Evolutionary conservation across 2,329 filamentous ascomycete genomes (phyloP).

Genomic region (Curvularia lunata): DNA sequence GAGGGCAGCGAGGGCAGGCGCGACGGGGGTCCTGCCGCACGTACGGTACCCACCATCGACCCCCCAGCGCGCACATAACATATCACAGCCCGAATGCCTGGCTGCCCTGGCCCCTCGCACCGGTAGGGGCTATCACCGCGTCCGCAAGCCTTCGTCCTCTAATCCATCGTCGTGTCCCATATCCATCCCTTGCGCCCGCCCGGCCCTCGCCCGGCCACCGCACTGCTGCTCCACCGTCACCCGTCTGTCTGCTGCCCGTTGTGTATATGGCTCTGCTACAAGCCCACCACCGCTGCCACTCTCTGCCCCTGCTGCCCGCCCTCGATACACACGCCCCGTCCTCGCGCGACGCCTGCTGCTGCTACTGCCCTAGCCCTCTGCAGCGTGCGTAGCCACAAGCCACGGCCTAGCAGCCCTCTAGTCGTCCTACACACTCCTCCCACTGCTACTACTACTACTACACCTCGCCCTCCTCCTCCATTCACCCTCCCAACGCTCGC

Average conservation of each 20-base stretch:
- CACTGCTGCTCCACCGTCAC: not conserved
- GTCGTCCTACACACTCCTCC: too few species aligned
- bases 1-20: not conserved
- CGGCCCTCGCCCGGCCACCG: not conserved
- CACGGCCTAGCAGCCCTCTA: conserved; percentile 10
- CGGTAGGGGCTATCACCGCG: conserved; percentile 8
- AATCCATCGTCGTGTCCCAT: conserved; percentile 4
- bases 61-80: conserved; percentile 21
- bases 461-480: conserved; percentile 16
- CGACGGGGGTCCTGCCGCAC: conserved; percentile 1
- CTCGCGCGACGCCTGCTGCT: conserved; percentile 34
- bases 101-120: not conserved
- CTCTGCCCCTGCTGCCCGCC: conserved; percentile 29
- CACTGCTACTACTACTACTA: not conserved
- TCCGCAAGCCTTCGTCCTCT: not conserved
- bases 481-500: conserved; percentile 8
- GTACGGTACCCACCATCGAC: conserved; percentile 4
- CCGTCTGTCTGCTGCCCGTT: conserved; percentile 5
- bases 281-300: conserved; percentile 24
- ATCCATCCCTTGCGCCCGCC: not conserved
- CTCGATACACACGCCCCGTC: conserved; percentile 26
- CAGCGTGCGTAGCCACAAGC: conserved; percentile 41
- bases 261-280: conserved; percentile 46
- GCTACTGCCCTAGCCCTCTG: conserved; percentile 44
- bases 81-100: conserved; percentile 17